Evolutionary conservation across 2,329 filamentous ascomycete genomes (phyloP).

Genomic region (Colletotrichum sp.): DNA sequence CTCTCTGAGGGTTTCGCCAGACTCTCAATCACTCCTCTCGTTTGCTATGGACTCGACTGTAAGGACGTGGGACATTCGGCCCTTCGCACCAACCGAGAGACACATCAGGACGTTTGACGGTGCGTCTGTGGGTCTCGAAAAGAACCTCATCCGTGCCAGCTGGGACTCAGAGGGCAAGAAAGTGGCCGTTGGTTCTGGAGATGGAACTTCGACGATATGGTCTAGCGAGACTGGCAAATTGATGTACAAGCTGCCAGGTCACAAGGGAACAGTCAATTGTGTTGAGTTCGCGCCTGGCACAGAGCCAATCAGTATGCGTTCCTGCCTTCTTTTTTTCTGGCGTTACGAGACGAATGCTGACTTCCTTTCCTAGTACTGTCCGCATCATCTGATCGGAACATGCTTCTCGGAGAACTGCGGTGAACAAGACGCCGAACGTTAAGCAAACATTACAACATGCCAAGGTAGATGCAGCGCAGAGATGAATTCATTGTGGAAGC

Average conservation of each 20-base stretch:
- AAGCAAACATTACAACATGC: background rate
- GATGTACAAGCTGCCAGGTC: constrained; percentile 91
- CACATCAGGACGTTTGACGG: constrained; percentile 90
- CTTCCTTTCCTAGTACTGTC: constrained; percentile 71
- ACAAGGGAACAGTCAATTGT: constrained; percentile 94
- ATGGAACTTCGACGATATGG: constrained; percentile 92
- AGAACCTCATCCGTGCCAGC: constrained; percentile 87
- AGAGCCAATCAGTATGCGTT: constrained; percentile 83
- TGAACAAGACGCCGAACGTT: background rate
- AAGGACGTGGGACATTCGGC: constrained; percentile 93
- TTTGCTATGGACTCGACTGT: constrained; percentile 95
- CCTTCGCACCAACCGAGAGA: constrained; percentile 88
- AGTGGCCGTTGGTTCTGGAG: constrained; percentile 87
- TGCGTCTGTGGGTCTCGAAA: constrained; percentile 85
- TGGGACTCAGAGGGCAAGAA: constrained; percentile 89
- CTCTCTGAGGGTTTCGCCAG: constrained; percentile 88
- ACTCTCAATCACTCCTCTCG: constrained; percentile 87
- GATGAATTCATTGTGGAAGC: background rate
- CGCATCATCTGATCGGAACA: constrained; percentile 85
- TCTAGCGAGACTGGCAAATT: constrained; percentile 87
- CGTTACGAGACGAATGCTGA: constrained; percentile 34
- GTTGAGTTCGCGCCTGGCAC: constrained; percentile 86
- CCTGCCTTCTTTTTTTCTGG: background rate
- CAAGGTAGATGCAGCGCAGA: background rate
- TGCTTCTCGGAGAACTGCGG: constrained; percentile 74